Conservation (phyloP, 495 filamentous ascomycete species). For the Aspergillus ellipticus region DNA sequence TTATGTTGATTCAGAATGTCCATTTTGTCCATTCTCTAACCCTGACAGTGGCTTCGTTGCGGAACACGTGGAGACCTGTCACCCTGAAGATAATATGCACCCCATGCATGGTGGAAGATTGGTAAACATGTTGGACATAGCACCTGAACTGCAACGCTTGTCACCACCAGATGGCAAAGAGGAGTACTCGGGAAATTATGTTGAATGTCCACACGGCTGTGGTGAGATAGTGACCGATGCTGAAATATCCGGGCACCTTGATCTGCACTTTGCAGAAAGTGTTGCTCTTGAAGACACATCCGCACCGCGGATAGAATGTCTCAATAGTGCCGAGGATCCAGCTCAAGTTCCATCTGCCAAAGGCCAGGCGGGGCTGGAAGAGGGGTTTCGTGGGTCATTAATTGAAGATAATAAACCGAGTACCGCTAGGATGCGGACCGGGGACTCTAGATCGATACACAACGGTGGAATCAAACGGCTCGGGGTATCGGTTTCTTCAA, state of each 20-base stretch:
- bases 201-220: constrained; percentile 71
- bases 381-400: background rate
- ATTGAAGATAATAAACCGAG: background rate
- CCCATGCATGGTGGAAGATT: constrained; percentile 11
- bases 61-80: constrained; percentile 54
- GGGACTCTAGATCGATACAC: background rate
- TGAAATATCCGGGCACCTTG: constrained; percentile 68
- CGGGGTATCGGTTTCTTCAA: constrained; percentile 29
- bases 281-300: constrained; percentile 45
- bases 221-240: constrained; percentile 59
- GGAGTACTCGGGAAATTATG: constrained; percentile 39
- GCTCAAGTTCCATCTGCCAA: background rate
- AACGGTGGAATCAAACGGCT: constrained; percentile 28
- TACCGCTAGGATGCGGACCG: background rate
- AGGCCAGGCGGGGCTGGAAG: background rate
- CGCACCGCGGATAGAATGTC: constrained; percentile 9
- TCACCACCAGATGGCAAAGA: constrained; percentile 15
- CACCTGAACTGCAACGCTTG: background rate
- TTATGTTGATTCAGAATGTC: constrained; percentile 34
- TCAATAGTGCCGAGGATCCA: constrained; percentile 6
- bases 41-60: constrained; percentile 44
- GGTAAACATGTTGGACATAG: background rate
- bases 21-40: constrained; percentile 54
- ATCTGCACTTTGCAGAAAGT: constrained; percentile 65
- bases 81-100: constrained; percentile 44